These are phyloP conservation scores for Verticillium klebahnii DNA, from an alignment of 2,329 filamentous ascomycete genomes.

Conservation along the genomic window DNA sequence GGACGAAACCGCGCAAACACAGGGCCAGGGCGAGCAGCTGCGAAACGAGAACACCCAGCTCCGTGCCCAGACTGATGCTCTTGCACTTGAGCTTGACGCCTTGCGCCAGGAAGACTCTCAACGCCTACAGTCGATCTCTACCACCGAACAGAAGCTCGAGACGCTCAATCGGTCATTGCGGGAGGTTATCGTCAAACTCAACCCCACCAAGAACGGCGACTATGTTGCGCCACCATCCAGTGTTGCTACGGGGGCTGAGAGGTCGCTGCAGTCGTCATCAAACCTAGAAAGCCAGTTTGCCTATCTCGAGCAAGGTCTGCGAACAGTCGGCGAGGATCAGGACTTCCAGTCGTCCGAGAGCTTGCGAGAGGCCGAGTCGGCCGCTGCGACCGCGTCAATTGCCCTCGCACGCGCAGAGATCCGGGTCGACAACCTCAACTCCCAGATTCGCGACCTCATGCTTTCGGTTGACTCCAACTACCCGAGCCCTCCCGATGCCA, in stretches of 20 bases:
- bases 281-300: conserved; percentile 56
- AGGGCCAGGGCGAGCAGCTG: conserved; percentile 25
- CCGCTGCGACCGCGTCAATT: conserved; percentile 15
- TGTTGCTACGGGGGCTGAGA: conserved; percentile 15
- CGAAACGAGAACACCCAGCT: conserved; percentile 24
- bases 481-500: conserved; percentile 53
- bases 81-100: conserved; percentile 28
- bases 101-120: conserved; percentile 28
- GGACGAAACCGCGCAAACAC: conserved; percentile 39
- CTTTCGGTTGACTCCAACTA: conserved; percentile 41
- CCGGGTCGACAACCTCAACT: conserved; percentile 59
- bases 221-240: conserved; percentile 39
- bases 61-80: conserved; percentile 25
- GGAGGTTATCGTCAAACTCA: conserved; percentile 60
- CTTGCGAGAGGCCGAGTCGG: conserved; percentile 17
- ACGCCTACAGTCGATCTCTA: conserved; percentile 48
- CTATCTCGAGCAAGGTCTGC: conserved; percentile 65
- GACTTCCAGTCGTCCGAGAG: conserved; percentile 25
- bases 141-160: conserved; percentile 63
- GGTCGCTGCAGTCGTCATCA: conserved; percentile 35
- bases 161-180: conserved; percentile 63
- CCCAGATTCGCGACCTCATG: conserved; percentile 57
- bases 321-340: conserved; percentile 55
- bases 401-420: conserved; percentile 40
- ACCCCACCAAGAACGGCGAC: conserved; percentile 47